These are phyloP conservation scores for Leishmania tarentolae DNA, from an alignment of 208 protist species.

Conservation along the genomic window DNA sequence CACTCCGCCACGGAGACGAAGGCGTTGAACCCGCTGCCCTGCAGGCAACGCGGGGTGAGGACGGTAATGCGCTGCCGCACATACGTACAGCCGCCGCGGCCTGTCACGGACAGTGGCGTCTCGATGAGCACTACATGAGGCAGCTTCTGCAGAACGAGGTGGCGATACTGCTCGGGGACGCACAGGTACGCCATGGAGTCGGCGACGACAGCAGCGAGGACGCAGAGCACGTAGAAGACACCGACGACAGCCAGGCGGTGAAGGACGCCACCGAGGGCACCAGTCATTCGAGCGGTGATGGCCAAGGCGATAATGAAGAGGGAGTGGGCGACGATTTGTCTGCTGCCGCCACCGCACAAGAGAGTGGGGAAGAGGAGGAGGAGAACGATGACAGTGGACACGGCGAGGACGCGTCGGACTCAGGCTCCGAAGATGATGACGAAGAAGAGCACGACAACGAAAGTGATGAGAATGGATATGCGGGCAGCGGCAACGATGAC, in stretches of 20 bases:
- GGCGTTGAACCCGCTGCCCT: background rate
- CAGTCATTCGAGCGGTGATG: background rate
- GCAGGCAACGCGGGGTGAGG: background rate
- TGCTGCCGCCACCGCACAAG: background rate
- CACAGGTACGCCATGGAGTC: conserved; percentile 2
- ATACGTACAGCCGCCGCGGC: conserved; percentile 12
- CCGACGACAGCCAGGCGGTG: background rate
- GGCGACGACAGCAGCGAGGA: conserved; percentile 26
- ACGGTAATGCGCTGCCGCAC: background rate
- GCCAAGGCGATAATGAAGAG: conserved; percentile 16
- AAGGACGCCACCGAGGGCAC: background rate
- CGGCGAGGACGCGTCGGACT: conserved; percentile 2
- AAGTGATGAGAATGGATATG: background rate
- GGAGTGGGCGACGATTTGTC: background rate
- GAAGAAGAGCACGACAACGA: conserved; percentile 10
- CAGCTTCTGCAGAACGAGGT: conserved; percentile 46
- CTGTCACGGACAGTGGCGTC: conserved; percentile 39
- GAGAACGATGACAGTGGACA: background rate
- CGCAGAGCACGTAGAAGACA: conserved; percentile 19
- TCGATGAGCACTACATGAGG: conserved; percentile 53
- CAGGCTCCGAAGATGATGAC: conserved; percentile 11
- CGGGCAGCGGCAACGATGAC: background rate
- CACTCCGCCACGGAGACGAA: conserved; percentile 16
- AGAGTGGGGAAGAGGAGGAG: background rate
- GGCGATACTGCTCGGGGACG: conserved; percentile 22